Evolutionary conservation across 75 land plant species (phyloP).

Genomic region (Adiantum capillusveneris): DNA sequence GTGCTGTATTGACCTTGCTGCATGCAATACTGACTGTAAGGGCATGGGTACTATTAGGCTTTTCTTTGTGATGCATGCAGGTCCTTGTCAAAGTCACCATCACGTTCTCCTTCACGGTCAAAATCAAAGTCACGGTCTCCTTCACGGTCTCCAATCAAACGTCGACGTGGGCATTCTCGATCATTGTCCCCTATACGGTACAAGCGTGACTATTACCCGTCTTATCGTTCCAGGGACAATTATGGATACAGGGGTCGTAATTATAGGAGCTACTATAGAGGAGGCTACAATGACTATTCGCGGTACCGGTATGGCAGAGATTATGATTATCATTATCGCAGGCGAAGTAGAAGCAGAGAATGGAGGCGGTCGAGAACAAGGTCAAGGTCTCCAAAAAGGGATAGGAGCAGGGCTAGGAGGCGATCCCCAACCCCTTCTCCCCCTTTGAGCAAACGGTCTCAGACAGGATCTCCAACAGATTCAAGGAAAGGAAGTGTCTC

Average conservation of each 20-base stretch:
- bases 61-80: conserved; percentile 3
- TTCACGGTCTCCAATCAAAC: conserved; percentile 19
- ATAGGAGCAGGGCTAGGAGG: not conserved
- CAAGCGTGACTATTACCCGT: conserved; percentile 17
- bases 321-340: conserved; percentile 20
- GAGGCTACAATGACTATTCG: conserved; percentile 12
- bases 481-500: conserved; percentile 11
- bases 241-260: conserved; percentile 16
- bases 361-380: conserved; percentile 6
- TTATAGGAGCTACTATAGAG: conserved; percentile 14
- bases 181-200: conserved; percentile 29
- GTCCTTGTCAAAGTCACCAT: conserved; percentile 12
- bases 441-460: not conserved
- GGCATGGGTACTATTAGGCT: not conserved
- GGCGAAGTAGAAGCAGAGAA: conserved; percentile 21
- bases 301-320: conserved; percentile 15
- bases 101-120: conserved; percentile 12
- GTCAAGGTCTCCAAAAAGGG: not conserved
- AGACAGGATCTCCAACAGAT: conserved; percentile 11
- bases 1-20: not conserved
- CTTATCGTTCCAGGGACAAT: conserved; percentile 20
- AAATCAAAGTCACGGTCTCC: conserved; percentile 20
- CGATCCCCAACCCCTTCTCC: not conserved
- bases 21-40: not conserved
- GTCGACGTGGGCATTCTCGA: conserved; percentile 9